Percentiles rank a stretch among this genome's conserved stretches.
Evolutionary conservation across 768 basidiomycete species (phyloP).

Genomic region (Suillus paluster): DNA sequence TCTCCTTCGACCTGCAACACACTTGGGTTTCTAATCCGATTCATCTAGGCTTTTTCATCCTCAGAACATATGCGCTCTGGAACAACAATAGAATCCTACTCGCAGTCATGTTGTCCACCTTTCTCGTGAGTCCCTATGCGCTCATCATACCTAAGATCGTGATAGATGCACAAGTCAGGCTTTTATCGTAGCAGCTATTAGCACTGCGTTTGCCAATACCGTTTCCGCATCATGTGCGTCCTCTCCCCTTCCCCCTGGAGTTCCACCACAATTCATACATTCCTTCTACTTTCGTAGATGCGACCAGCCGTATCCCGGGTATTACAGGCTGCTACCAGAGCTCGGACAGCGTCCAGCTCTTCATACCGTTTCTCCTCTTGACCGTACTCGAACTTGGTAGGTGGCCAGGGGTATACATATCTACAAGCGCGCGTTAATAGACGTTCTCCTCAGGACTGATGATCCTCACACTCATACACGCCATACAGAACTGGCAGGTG

Average conservation of each 20-base stretch:
- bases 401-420: neutral
- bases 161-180: neutral
- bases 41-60: neutral
- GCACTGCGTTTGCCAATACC: too few species aligned
- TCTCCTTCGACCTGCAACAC: too few species aligned
- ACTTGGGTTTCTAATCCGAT: neutral
- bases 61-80: slow-evolving; percentile 3
- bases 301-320: neutral
- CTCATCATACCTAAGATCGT: neutral
- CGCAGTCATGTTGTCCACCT: too few species aligned
- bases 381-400: neutral
- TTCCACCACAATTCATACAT: neutral
- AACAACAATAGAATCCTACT: neutral
- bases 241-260: too few species aligned
- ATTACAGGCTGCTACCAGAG: neutral
- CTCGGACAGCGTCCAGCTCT: neutral
- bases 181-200: neutral
- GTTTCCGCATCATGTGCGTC: neutral
- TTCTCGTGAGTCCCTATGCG: neutral
- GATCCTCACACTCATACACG: neutral
- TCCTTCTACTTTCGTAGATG: neutral
- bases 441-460: neutral
- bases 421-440: neutral
- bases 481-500: slow-evolving; percentile 1
- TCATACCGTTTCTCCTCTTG: slow-evolving; percentile 2